A percentile compares a stretch with the other conserved stretches of the same genome.
These are phyloP conservation scores for Mycena indigotica DNA, from an alignment of 768 basidiomycete genomes.

Conservation along the genomic window DNA sequence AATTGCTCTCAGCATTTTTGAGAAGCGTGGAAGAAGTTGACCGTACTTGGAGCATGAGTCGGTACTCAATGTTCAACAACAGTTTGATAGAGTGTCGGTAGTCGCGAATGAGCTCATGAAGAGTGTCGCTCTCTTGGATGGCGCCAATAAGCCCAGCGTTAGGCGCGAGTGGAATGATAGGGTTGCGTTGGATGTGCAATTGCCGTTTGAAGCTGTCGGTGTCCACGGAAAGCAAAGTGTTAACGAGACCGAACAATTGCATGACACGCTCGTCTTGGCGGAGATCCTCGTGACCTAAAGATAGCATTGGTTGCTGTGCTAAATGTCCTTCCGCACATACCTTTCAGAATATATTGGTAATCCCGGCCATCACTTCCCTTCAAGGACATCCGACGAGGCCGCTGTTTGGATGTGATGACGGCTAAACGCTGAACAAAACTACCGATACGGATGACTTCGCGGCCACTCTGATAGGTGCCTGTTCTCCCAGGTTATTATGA, in stretches of 20 bases:
- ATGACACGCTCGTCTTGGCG: conserved; percentile 99
- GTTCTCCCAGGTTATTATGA: too few relatives aligned
- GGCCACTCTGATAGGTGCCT: conserved; percentile 93
- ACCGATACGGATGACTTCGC: conserved; percentile 76
- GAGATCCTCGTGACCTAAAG: conserved; percentile 91
- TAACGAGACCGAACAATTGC: conserved; percentile 97
- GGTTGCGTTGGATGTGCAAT: conserved; percentile 89
- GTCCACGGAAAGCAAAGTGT: conserved; percentile 90
- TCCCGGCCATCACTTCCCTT: conserved; percentile 92
- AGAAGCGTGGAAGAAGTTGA: not conserved
- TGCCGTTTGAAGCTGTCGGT: conserved; percentile 96
- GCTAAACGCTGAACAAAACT: conserved; percentile 87
- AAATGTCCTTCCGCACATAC: conserved; percentile 36
- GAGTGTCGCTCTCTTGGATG: conserved; percentile 92
- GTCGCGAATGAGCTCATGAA: conserved; percentile 94
- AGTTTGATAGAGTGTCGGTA: conserved; percentile 97
- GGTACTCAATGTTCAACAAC: conserved; percentile 94
- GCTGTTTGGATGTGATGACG: conserved; percentile 95
- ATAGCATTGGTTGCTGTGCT: not conserved
- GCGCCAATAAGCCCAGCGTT: conserved; percentile 93
- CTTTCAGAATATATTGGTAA: conserved; percentile 91
- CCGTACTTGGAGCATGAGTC: conserved; percentile 91
- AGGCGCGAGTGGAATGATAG: conserved; percentile 92
- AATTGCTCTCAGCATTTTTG: conserved; percentile 2
- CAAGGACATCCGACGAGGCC: conserved; percentile 84